phyloP scores from a whole-genome alignment of 306 rosid species.

The Spatholobus suberectus region DNA sequence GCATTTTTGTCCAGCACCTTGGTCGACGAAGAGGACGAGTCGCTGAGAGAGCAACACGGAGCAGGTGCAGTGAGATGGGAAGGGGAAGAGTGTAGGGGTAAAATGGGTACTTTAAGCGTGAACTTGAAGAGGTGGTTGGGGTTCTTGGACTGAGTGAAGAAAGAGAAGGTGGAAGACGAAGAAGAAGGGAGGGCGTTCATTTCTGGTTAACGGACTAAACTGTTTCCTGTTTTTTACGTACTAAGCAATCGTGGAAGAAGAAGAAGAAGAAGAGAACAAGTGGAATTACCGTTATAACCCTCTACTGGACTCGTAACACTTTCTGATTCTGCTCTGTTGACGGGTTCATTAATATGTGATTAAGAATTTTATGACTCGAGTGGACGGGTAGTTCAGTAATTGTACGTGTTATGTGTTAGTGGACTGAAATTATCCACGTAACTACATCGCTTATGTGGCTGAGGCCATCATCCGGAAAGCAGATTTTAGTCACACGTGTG shows the following conservation, averaged over 20 bases:
- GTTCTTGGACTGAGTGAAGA: constrained; percentile 66
- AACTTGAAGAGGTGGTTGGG: constrained; percentile 51
- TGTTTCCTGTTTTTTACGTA: constrained; percentile 33
- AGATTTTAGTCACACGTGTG: constrained; percentile 50
- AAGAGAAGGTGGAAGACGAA: constrained; percentile 55
- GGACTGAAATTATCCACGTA: constrained; percentile 46
- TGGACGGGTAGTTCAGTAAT: constrained; percentile 34
- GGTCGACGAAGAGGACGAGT: constrained; percentile 51
- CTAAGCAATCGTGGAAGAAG: constrained; percentile 34
- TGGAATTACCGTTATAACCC: constrained; percentile 51
- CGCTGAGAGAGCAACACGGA: constrained; percentile 60
- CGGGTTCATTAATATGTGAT: too few relatives aligned
- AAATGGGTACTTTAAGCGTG: constrained; percentile 53
- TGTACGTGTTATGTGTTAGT: not conserved
- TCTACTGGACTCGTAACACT: not conserved
- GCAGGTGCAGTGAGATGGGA: constrained; percentile 36
- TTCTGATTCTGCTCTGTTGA: not conserved
- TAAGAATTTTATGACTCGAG: not conserved
- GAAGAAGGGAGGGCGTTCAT: constrained; percentile 65
- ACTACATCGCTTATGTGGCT: constrained; percentile 44
- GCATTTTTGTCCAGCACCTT: constrained; percentile 49
- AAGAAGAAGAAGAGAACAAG: constrained; percentile 35
- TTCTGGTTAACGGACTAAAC: constrained; percentile 54
- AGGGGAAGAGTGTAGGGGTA: constrained; percentile 54
- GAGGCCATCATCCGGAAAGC: constrained; percentile 41